Evolutionary conservation across 129 eudicot species (phyloP).

Genomic region (Smallanthus sonchifolius): DNA sequence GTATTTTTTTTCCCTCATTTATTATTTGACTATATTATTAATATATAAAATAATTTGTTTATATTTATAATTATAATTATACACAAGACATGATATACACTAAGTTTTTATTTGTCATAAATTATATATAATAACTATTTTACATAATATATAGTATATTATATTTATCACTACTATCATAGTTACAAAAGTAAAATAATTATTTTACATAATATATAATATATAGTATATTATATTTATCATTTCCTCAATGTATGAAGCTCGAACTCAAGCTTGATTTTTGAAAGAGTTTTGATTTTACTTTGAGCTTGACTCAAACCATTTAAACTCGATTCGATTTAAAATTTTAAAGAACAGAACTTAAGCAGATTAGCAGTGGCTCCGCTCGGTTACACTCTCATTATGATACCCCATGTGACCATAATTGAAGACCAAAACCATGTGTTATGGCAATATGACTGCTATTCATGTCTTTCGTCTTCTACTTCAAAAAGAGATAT

Average conservation of each 20-base stretch:
- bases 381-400: not conserved
- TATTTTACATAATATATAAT: too few species aligned
- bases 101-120: not conserved
- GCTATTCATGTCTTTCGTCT: constrained; percentile 20
- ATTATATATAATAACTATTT: not conserved
- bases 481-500: constrained; percentile 19
- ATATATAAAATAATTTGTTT: too few species aligned
- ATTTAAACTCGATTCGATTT: not conserved
- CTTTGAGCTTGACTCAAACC: not conserved
- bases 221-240: too few species aligned
- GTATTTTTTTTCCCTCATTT: too few species aligned
- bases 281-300: not conserved
- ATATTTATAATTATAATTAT: too few species aligned
- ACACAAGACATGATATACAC: not conserved
- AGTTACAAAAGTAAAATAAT: too few species aligned
- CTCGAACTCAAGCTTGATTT: not conserved
- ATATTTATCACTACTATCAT: too few species aligned
- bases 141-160: too few species aligned
- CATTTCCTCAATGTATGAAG: not conserved
- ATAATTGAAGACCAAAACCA: constrained; percentile 21
- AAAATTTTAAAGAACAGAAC: too few species aligned
- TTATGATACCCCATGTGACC: constrained; percentile 13
- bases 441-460: constrained; percentile 14
- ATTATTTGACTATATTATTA: too few species aligned
- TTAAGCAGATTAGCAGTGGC: too few species aligned